phyloP scores from a whole-genome alignment of 768 basidiomycete genomes.

The Mycena polygramma region DNA sequence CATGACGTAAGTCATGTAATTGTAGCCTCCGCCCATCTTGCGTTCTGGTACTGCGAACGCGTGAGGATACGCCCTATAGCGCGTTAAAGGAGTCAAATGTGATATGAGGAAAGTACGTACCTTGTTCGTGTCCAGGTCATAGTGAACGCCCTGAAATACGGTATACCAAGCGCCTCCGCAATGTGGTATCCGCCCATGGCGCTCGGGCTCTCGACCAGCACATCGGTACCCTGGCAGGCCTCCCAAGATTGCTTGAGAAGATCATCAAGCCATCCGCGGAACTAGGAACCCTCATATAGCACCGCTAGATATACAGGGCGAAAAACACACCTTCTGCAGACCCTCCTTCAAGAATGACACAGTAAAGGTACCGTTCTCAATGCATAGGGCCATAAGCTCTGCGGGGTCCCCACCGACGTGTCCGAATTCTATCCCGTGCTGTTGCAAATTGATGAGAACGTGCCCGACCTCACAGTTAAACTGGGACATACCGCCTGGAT shows the following conservation, averaged over 20 bases:
- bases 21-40: constrained; percentile 98
- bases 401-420: constrained; percentile 98
- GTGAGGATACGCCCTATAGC: constrained; percentile 89
- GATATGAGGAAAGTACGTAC: constrained; percentile 47
- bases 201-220: constrained; percentile 94
- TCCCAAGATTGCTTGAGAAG: constrained; percentile 95
- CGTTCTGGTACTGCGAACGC: constrained; percentile 97
- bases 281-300: constrained; percentile 60
- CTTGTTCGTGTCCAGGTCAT: constrained; percentile 99
- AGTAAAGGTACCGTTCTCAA: constrained; percentile 98
- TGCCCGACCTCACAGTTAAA: constrained; percentile 14
- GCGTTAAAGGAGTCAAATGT: constrained; percentile 19
- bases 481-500: constrained; percentile 83
- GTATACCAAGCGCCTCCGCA: constrained; percentile 92
- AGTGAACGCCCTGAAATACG: constrained; percentile 95
- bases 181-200: constrained; percentile 99
- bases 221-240: constrained; percentile 94
- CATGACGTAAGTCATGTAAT: constrained; percentile 99
- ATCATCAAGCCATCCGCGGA: constrained; percentile 98
- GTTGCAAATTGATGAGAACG: constrained; percentile 1
- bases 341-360: constrained; percentile 95
- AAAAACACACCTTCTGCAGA: constrained; percentile 75
- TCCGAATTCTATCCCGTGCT: constrained; percentile 97
- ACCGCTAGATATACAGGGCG: constrained; percentile 10
- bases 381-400: constrained; percentile 96